Evolutionary conservation across 2,329 filamentous ascomycete species (phyloP), one percentile per base, ranked within the genome.

Genomic region (Lecanicillium sp.): DNA sequence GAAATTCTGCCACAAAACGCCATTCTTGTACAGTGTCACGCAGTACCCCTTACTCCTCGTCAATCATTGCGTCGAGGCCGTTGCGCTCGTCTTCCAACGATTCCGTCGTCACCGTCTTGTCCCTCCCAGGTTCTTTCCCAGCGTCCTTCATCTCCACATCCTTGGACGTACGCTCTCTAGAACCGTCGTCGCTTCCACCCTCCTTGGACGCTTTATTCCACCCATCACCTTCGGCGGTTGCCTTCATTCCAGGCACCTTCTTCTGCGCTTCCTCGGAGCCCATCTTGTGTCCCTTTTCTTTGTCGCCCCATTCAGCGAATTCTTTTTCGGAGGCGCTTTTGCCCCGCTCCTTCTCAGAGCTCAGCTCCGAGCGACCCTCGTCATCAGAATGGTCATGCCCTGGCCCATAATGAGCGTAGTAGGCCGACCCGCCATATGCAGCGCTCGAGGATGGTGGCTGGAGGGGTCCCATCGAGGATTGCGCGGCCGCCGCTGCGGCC

Each of bases 281-380:
- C n/a, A n/a, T n/a, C n/a, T n/a, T n/a, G n/a, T n/a, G n/a, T n/a
- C n/a, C n/a, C n/a, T 77, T 73, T 14, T 76, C 72, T 49, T 73
- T 68, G 50, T 78, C 76, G 3, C 74, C 77, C 54, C 79, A 68
- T 36, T 78, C 75, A 37, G 72, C 67, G 57, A 79, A 78, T 73
- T 79, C 78, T 54, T 71, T 72, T 48, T 77, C 73, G 4, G 75
- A 73, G 21, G 72, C 74, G 36, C 67, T 68, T 20, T 69, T 67
- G 15, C 74, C 73, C 29, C 72, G 70, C 5, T 62, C 56, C 47
- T 23, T 42, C n/a, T 51, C 30, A 19, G 27, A 26, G 23, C 17
- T 37, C 30, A 15, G 17, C 15, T 41, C 44, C n/a, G n/a, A n/a
- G n/a, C n/a, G n/a, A n/a, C n/a, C n/a, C n/a, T n/a, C n/a, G n/a